Base-by-base conservation (phyloP, 495 filamentous ascomycete genomes). In the Penicillium coffeae region DNA sequence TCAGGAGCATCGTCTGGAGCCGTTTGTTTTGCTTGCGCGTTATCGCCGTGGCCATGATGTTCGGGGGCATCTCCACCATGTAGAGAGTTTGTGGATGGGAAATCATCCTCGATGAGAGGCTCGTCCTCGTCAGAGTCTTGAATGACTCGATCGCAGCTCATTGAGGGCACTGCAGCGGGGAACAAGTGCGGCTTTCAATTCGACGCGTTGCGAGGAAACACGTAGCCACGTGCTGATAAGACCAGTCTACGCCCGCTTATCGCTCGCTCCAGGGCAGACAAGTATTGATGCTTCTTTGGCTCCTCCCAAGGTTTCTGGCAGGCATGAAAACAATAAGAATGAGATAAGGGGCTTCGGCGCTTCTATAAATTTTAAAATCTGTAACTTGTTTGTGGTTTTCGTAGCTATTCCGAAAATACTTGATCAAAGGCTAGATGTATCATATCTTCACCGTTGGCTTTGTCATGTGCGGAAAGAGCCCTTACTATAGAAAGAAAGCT, bases 91-190 rank as follows among this genome's bases (percentile, higher is more conserved):
- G 56, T 53, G n/a, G 59, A 48, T n/a, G 60, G 54, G 5, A 55
- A 38, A n/a, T 55, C 51, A 34, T 58, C 63, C 44, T 62, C 68
- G 25, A 56, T 52, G n/a, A 69, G 52, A 35, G 52, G 59, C 32
- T 77, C 67, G 7, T 70, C 73, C 45, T 78, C 76, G 16, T 77
- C 75, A 12, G 76, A 79, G 48, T 79, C 76, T 42, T 74, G 71
- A 21, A 79, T 74, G 13, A 78, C 62, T 37, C 70, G 69, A 42
- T 67, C 45, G 50, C 51, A 54, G 38, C 60, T 52, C 70, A 73
- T 73, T 27, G 21, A 32, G 48, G 20, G 47, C 8, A 32, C 39
- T 44, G 46, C 45, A 16, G 34, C 41, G 38, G 16, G 34, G 38
- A n/a, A n/a, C n/a, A n/a, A n/a, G n/a, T n/a, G n/a, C n/a, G n/a